Base-by-base conservation (phyloP, 2,329 filamentous ascomycete species). In the Neurospora sp. region DNA sequence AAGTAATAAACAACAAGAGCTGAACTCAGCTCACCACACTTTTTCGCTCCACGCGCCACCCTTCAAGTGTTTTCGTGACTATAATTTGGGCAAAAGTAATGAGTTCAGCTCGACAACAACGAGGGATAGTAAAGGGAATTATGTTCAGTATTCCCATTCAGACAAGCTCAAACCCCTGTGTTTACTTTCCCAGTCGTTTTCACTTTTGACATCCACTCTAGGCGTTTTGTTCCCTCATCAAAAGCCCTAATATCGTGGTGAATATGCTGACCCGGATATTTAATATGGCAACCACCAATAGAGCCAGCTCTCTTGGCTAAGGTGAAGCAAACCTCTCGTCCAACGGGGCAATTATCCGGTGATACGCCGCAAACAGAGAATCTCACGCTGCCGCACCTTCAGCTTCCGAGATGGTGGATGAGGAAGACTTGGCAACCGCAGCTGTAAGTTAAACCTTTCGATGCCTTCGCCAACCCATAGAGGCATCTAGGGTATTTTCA, bases 321-420 rank as follows among this genome's bases (percentile, higher is more conserved):
- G 46, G 19, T 57, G 19, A 57, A 57, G 11, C 4, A 57, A 57
- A 19, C 11, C 10, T 15, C 19, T 15, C 19, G 10, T 57, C 8
- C 19, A 23, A 23, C 15, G 2, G 33, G 10, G 33, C 65, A 37
- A 66, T 66, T 43, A 5, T 68, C 68, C 36, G 68, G 71, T 19
- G 72, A 72, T 15, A 69, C 70, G 6, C 70, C 70, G 3, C 74
- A 75, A 2, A 75, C 74, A 2, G 69, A 2, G 69, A 70, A 36
- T 65, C 67, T 8, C 72, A 70, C 33, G 71, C 74, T 2, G 71
- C 74, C 17, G 73, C 73, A 1, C 71, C 74, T 1, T 76, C 74
- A 0, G 73, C 74, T 10, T 71, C 70, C 0, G 69, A 28, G 46
- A 28, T 28, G 19, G 11, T 72, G 10, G 33, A 57, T 6, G 74